A percentile compares a stretch with the other conserved stretches of the same genome.
phyloP scores from a whole-genome alignment of 176 grass and related monocot genomes.

The Triticum monococcum region DNA sequence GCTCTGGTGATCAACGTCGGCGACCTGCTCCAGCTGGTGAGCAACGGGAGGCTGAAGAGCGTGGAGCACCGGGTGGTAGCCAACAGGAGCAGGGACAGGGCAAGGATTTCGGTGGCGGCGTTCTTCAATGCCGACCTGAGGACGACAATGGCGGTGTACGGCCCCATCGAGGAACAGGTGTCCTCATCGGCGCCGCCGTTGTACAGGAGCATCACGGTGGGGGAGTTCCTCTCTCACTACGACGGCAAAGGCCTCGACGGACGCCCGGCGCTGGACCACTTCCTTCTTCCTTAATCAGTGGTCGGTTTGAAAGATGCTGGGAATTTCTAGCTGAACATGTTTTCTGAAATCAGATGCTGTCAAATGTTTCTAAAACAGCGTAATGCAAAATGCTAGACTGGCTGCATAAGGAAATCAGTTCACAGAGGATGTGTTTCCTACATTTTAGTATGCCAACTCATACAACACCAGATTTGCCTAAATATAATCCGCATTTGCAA shows the following conservation, averaged over 20 bases:
- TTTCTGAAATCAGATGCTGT: background rate
- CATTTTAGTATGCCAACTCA: background rate
- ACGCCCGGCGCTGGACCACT: conserved; percentile 38
- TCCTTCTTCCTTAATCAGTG: conserved; percentile 10
- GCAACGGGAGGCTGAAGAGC: conserved; percentile 56
- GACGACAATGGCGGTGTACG: conserved; percentile 21
- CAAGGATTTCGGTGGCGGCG: conserved; percentile 48
- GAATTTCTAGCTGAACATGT: background rate
- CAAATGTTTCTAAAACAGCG: too few species aligned
- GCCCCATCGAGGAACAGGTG: conserved; percentile 28
- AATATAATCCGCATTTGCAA: background rate
- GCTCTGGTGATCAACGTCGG: conserved; percentile 56
- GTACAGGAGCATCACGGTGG: conserved; percentile 42
- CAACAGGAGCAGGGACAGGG: background rate
- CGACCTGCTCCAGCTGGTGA: conserved; percentile 57
- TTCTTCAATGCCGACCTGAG: conserved; percentile 33
- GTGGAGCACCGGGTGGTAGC: conserved; percentile 63
- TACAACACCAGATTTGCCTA: background rate
- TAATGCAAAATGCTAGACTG: too few species aligned
- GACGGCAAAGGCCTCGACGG: conserved; percentile 53
- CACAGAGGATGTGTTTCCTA: too few species aligned
- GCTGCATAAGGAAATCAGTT: too few species aligned
- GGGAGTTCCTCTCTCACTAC: conserved; percentile 38
- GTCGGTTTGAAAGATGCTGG: background rate
- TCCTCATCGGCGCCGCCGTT: background rate